phyloP scores from a whole-genome alignment of 2,329 filamentous ascomycete genomes.

The Pestalotiopsis sp. region DNA sequence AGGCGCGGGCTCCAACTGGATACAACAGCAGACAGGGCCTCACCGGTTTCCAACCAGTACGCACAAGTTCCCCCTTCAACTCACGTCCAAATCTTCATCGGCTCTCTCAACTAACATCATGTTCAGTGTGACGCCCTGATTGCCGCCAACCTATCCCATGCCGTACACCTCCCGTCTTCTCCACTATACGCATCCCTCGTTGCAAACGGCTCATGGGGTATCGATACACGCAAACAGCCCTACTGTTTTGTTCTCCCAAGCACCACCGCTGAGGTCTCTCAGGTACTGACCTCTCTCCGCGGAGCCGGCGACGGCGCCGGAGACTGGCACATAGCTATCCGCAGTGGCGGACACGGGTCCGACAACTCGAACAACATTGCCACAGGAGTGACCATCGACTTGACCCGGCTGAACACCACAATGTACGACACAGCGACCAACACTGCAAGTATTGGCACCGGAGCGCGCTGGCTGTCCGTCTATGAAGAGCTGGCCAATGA shows the following conservation, averaged over 20 bases:
- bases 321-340: constrained; percentile 46
- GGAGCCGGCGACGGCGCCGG: constrained; percentile 17
- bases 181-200: background rate
- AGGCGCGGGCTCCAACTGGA: background rate
- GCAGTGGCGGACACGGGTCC: constrained; percentile 51
- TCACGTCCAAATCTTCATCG: background rate
- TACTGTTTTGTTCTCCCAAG: background rate
- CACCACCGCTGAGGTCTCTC: background rate
- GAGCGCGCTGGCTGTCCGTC: constrained; percentile 26
- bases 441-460: background rate
- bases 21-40: background rate
- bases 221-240: background rate
- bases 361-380: constrained; percentile 45
- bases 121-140: background rate
- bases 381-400: constrained; percentile 46
- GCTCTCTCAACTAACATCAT: background rate
- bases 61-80: background rate
- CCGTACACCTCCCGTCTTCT: background rate
- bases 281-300: background rate
- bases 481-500: constrained; percentile 24
- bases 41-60: background rate
- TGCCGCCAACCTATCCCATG: background rate
- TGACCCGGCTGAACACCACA: constrained; percentile 39
- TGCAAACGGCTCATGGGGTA: background rate
- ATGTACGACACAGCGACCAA: constrained; percentile 22